Conservation (phyloP, 2,329 filamentous ascomycete genomes). For the Monosporascus ibericus region DNA sequence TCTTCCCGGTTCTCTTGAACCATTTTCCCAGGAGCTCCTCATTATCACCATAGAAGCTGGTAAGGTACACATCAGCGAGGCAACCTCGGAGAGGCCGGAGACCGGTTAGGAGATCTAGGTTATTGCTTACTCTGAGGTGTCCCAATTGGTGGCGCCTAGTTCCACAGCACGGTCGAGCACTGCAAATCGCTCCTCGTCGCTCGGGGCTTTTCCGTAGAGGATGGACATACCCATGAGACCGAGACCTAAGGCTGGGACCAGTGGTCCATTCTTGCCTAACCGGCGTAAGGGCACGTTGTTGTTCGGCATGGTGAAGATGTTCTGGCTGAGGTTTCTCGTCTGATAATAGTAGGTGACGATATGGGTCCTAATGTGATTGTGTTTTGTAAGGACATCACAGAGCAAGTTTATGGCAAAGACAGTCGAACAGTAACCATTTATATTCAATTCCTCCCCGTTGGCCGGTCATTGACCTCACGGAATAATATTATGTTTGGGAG, state of each 20-base stretch:
- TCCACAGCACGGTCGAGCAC: slow-evolving; percentile 37
- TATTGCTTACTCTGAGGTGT: slow-evolving; percentile 24
- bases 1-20: slow-evolving; percentile 34
- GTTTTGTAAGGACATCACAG: no score
- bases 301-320: no score
- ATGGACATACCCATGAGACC: slow-evolving; percentile 7
- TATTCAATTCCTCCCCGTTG: no score
- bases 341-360: no score
- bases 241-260: slow-evolving; percentile 3
- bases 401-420: no score
- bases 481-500: no score
- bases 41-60: slow-evolving; percentile 32
- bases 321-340: no score
- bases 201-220: not conserved
- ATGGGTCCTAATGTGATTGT: no score
- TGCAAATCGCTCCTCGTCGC: slow-evolving; percentile 33
- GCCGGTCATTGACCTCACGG: no score
- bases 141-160: slow-evolving; percentile 34
- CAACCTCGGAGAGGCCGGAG: not conserved
- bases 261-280: slow-evolving; percentile 5
- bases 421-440: no score
- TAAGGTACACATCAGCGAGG: not conserved
- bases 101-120: not conserved
- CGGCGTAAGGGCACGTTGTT: no score
- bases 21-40: slow-evolving; percentile 41